Percentiles rank a stretch among this genome's conserved stretches.
Conservation (phyloP, 2,329 filamentous ascomycete genomes). For the Cercospora sp. region DNA sequence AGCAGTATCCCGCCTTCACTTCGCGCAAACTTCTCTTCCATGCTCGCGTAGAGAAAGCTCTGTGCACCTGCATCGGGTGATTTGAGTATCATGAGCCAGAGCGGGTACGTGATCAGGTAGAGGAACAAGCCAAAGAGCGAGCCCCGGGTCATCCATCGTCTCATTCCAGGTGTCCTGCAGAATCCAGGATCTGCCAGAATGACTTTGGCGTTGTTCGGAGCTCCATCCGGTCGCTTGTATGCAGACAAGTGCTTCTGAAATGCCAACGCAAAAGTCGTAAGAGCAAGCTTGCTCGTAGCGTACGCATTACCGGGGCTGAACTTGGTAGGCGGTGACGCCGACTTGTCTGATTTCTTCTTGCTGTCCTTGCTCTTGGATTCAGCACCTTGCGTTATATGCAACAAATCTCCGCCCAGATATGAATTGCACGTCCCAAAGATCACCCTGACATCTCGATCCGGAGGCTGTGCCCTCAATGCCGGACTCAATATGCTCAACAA, state of each 20-base stretch:
- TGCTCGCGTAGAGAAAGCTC: constrained; percentile 78
- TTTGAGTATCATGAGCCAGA: constrained; percentile 88
- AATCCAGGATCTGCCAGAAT: constrained; percentile 85
- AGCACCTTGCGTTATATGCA: constrained; percentile 52
- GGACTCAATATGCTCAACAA: constrained; percentile 87
- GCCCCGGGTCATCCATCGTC: constrained; percentile 82
- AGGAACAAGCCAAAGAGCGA: constrained; percentile 74
- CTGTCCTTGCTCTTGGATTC: constrained; percentile 37
- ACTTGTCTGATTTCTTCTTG: constrained; percentile 39
- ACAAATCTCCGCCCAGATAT: constrained; percentile 75
- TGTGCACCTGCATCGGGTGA: constrained; percentile 81
- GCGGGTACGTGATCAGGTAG: constrained; percentile 74
- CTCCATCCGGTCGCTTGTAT: constrained; percentile 79
- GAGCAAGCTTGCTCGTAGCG: constrained; percentile 62
- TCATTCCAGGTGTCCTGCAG: constrained; percentile 80
- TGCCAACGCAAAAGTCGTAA: constrained; percentile 84
- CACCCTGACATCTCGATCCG: constrained; percentile 88
- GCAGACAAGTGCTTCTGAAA: constrained; percentile 89
- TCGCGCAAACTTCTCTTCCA: constrained; percentile 72
- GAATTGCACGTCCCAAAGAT: constrained; percentile 83
- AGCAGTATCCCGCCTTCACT: constrained; percentile 69
- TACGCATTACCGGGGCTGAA: constrained; percentile 50
- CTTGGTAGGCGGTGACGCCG: constrained; percentile 29
- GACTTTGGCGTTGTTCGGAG: constrained; percentile 79
- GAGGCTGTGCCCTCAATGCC: constrained; percentile 83